Evolutionary conservation across 192 early-diverging fungal species (phyloP), one percentile per base, ranked within the genome.

Genomic region (Umbelopsis sp.): DNA sequence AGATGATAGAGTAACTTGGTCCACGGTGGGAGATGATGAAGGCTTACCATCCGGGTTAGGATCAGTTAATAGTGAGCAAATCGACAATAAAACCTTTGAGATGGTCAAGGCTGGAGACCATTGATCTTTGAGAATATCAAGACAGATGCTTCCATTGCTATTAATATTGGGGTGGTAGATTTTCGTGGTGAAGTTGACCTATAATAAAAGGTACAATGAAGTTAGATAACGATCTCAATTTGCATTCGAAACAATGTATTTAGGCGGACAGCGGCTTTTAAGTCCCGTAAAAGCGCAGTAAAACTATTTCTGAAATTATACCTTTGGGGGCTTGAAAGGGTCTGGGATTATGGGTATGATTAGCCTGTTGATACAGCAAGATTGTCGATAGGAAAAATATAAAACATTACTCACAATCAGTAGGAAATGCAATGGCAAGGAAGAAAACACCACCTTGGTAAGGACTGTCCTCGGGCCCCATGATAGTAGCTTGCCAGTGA

Each of bases 101-200:
- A 99, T 97, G 70, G 97, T 99, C 70, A 99, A 86, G 50, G 97
- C 96, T 72, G 97, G 96, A 62, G 94, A 96, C 97, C 97, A 99
- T 78, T 99, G 96, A 79, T 99, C 97, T 77, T 89, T 95, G 80
- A 99, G 86, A 75, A 99, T 99, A 81, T 99, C 97, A 82, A 99
- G 84, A 77, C 96, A 99, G 80, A 99, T 99, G 81, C 90, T 92
- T 65, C 97, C 97, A 81, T 97, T 98, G 83, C 88, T 91, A 87
- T 99, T 98, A 83, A 99, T 97, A 87, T 99, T 99, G 65, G 96
- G 96, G 83, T 99, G 97, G 77, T 99, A 99, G 74, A 99, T 97
- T 74, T 91, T 86, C 59, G 96, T 99, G 71, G 92, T 97, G 82
- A 98, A 99, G 83, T 88, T 93, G 62, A 99, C 88, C 89, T 93